Base-by-base conservation (phyloP, 345 rosid species). In the Trapa incisa region DNA sequence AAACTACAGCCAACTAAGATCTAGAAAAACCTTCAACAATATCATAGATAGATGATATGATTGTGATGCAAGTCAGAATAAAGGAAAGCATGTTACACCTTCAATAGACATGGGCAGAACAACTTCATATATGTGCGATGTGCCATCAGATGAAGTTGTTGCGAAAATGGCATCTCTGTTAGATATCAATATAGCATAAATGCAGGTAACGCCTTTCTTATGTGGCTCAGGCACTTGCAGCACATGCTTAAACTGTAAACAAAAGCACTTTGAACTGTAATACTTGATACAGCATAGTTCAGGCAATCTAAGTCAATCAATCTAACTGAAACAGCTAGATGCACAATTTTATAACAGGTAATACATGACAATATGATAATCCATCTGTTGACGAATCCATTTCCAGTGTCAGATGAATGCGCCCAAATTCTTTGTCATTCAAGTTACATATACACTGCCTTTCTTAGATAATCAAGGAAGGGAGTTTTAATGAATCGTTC, bases 141-240 rank as follows among this genome's bases (percentile, higher is more conserved):
- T 70, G 53, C 99, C 84, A 75, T 89, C 96, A 10, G 99, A 94
- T 72, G 97, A 90, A 70, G 91, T 82, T 72, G 93, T 86, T 32
- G 89, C 96, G 76, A 89, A 79, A 62, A 87, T 68, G 41, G 89
- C 91, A 67, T 80, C 75, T 60, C 67, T 80, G 77, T 80, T 78
- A 63, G 96, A 89, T 78, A 86, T 65, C 83, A 88, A 77, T 69
- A 79, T 80, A 42, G 89, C 92, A 1, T 87, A 74, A 47, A 93
- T 82, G 80, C 96, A 93, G 22, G 96, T 82, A 54, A 90, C 84
- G 69, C 98, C 95, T 84, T 90, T 93, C 82, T 81, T 87, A 75
- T 93, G 98, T 66, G 86, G 85, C 70, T 58, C 81, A 53, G 95
- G 95, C 65, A 90, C 68, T 68, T 82, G 88, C 69, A 82, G 70